Evolutionary conservation across 441 rosid genomes (phyloP).

Genomic region (Brassica hybrid): DNA sequence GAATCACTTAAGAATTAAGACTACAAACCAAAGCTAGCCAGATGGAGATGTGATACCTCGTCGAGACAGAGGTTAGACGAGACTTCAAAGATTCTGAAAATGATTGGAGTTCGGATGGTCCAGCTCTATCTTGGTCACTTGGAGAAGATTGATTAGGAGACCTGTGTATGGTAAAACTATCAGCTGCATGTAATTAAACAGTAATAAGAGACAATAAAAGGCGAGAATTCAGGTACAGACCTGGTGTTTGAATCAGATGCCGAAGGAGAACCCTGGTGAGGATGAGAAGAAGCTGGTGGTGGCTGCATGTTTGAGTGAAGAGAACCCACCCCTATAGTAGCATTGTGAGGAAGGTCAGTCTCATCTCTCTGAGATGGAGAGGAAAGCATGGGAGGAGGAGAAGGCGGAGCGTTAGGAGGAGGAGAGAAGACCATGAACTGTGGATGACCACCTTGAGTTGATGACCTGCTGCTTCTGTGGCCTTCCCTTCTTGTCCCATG

Average conservation of each 20-base stretch:
- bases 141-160: conserved; percentile 63
- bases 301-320: conserved; percentile 42
- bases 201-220: conserved; percentile 6
- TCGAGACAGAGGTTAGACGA: conserved; percentile 73
- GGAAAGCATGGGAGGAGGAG: conserved; percentile 53
- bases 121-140: conserved; percentile 76
- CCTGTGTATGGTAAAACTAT: conserved; percentile 38
- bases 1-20: too few species aligned
- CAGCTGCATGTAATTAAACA: too few species aligned
- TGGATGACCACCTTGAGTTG: conserved; percentile 70
- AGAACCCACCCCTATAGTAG: conserved; percentile 52
- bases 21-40: too few species aligned
- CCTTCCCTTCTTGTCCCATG: conserved; percentile 83
- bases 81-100: conserved; percentile 87
- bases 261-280: conserved; percentile 52
- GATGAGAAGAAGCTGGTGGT: conserved; percentile 46
- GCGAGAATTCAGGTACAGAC: conserved; percentile 42
- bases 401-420: too few species aligned
- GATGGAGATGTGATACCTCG: conserved; percentile 53
- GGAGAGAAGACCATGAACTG: conserved; percentile 78
- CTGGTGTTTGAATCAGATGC: conserved; percentile 61
- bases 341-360: conserved; percentile 44
- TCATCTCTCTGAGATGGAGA: conserved; percentile 64
- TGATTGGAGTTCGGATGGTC: conserved; percentile 81
- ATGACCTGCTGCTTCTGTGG: conserved; percentile 73